phyloP scores from a whole-genome alignment of 306 rosid species.

The Lathyrus tuberosus region DNA sequence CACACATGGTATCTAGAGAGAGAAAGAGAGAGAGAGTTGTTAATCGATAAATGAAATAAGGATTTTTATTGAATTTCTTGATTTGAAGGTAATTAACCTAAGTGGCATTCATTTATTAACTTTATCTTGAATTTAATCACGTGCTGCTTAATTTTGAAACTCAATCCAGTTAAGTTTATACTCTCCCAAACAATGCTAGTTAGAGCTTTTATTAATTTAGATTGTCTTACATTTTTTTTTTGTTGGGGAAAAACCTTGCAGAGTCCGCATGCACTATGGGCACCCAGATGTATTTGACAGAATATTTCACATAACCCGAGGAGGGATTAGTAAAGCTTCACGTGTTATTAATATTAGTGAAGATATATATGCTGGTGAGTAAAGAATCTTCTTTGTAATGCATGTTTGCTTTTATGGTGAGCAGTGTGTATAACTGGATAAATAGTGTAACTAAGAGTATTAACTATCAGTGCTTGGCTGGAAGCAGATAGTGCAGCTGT shows the following conservation, averaged over 20 bases:
- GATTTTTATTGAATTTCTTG: not conserved
- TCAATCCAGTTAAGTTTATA: slow-evolving; percentile 2
- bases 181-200: slow-evolving; percentile 9
- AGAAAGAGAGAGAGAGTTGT: not conserved
- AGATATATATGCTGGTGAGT: slow-evolving; percentile 88
- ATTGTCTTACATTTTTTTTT: slow-evolving; percentile 2
- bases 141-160: slow-evolving; percentile 6
- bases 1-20: not conserved
- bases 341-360: slow-evolving; percentile 97
- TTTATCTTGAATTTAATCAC: not conserved
- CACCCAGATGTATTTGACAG: slow-evolving; percentile 99
- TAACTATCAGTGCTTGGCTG: not conserved
- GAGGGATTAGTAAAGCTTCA: slow-evolving; percentile 96
- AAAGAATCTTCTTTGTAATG: slow-evolving; percentile 4
- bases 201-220: slow-evolving; percentile 11
- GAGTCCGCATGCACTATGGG: slow-evolving; percentile 99
- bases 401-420: slow-evolving; percentile 1
- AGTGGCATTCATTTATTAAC: not conserved
- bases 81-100: not conserved
- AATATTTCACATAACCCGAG: slow-evolving; percentile 89
- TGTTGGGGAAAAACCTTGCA: slow-evolving; percentile 47
- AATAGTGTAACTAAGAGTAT: not conserved
- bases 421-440: not conserved
- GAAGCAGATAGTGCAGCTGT: not conserved
- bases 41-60: not conserved